phyloP scores from a whole-genome alignment of 1,139 yeast genomes.

The Debaryomyces psychrophilus region DNA sequence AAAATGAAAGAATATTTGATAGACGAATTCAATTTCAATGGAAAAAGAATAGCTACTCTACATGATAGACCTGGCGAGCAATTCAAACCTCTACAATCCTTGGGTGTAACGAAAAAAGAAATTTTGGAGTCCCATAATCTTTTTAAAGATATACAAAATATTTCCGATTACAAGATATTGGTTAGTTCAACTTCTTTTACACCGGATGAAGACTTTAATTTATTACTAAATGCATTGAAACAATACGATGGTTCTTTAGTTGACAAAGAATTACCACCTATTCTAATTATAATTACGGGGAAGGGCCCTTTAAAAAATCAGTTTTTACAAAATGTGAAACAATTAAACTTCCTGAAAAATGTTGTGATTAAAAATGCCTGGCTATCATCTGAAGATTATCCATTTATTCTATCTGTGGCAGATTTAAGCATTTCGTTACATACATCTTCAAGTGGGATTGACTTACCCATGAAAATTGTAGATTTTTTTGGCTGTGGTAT shows the following conservation, averaged over 20 bases:
- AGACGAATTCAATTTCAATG: slow-evolving; percentile 52
- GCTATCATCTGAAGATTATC: slow-evolving; percentile 82
- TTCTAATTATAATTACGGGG: slow-evolving; percentile 82
- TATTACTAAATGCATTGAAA: slow-evolving; percentile 69
- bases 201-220: slow-evolving; percentile 85
- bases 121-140: slow-evolving; percentile 43
- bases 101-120: slow-evolving; percentile 25
- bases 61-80: slow-evolving; percentile 77
- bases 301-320: slow-evolving; percentile 79
- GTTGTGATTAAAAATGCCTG: slow-evolving; percentile 66
- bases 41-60: slow-evolving; percentile 46
- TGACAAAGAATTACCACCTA: slow-evolving; percentile 39
- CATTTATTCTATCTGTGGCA: slow-evolving; percentile 70
- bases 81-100: slow-evolving; percentile 52
- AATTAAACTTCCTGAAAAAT: slow-evolving; percentile 42
- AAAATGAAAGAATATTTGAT: slow-evolving; percentile 67
- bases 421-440: slow-evolving; percentile 91
- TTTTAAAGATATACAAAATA: slow-evolving; percentile 36
- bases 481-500: slow-evolving; percentile 97
- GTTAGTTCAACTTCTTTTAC: slow-evolving; percentile 93
- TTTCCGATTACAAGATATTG: slow-evolving; percentile 57
- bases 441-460: slow-evolving; percentile 89
- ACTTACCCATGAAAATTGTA: slow-evolving; percentile 95
- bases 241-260: slow-evolving; percentile 48
- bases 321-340: slow-evolving; percentile 50